A percentile compares a stretch with the other conserved stretches of the same genome.
phyloP scores from a whole-genome alignment of 1,139 yeast species.

The Yamadazyma jaroonii region DNA sequence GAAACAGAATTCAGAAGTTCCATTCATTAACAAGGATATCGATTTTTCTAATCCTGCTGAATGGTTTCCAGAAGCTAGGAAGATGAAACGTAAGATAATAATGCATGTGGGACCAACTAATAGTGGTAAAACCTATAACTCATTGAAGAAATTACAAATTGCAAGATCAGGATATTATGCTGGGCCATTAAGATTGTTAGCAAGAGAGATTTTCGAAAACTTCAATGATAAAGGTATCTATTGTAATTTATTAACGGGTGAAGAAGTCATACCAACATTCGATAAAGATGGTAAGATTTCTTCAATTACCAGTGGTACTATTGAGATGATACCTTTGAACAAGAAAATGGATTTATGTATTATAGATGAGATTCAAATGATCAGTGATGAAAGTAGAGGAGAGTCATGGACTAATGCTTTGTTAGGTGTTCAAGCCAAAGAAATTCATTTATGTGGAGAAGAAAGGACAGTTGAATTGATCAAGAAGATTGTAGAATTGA shows the following conservation, averaged over 20 bases:
- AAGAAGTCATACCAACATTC: conserved; percentile 72
- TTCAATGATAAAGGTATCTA: conserved; percentile 62
- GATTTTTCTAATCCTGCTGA: conserved; percentile 73
- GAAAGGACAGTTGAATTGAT: conserved; percentile 73
- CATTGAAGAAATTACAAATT: conserved; percentile 63
- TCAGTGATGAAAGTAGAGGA: conserved; percentile 76
- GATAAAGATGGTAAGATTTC: conserved; percentile 72
- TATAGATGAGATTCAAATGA: conserved; percentile 96
- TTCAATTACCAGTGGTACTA: conserved; percentile 79
- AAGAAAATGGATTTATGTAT: conserved; percentile 81
- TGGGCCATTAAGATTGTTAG: conserved; percentile 87
- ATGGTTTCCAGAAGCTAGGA: conserved; percentile 88
- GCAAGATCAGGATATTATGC: conserved; percentile 88
- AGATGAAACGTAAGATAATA: conserved; percentile 70
- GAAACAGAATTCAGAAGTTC: conserved; percentile 14
- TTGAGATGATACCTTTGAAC: conserved; percentile 81
- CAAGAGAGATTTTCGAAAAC: conserved; percentile 85
- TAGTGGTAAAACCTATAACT: conserved; percentile 91
- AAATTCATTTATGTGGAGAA: conserved; percentile 92
- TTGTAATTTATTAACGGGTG: conserved; percentile 92
- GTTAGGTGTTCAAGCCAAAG: conserved; percentile 81
- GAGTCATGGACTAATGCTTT: conserved; percentile 95
- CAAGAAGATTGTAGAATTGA: conserved; percentile 51
- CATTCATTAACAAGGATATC: conserved; percentile 20
- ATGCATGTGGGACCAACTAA: conserved; percentile 98